A percentile compares a stretch with the other conserved stretches of the same genome.
phyloP scores from a whole-genome alignment of 352 stramenopile genomes.

The Phytophthora tubulina region DNA sequence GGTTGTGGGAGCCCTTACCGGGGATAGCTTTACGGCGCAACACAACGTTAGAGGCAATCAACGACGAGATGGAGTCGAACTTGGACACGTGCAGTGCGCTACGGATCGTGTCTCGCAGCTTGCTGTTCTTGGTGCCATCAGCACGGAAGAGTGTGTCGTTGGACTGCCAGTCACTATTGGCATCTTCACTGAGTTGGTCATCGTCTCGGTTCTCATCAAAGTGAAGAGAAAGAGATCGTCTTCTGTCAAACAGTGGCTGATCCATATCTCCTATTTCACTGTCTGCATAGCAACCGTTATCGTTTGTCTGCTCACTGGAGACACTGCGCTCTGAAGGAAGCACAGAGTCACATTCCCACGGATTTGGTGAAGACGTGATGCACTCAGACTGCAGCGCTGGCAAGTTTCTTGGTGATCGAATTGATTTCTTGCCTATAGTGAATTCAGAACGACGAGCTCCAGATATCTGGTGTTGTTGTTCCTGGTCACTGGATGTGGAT shows the following conservation, averaged over 20 bases:
- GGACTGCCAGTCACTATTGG: conserved; percentile 68
- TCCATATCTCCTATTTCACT: conserved; percentile 22
- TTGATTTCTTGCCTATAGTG: conserved; percentile 10
- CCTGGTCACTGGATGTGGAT: conserved; percentile 42
- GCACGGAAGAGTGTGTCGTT: conserved; percentile 89
- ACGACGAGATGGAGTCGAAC: conserved; percentile 92
- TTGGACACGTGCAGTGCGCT: conserved; percentile 84
- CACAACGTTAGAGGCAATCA: conserved; percentile 82
- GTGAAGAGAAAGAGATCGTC: conserved; percentile 19
- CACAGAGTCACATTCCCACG: conserved; percentile 78
- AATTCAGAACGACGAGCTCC: conserved; percentile 6
- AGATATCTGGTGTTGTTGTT: conserved; percentile 30
- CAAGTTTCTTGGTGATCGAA: conserved; percentile 30
- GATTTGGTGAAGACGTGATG: conserved; percentile 39
- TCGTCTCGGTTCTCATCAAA: conserved; percentile 29
- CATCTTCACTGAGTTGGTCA: conserved; percentile 32
- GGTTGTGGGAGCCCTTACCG: conserved; percentile 24
- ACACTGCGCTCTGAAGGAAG: conserved; percentile 57
- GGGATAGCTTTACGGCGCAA: conserved; percentile 62
- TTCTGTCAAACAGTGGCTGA: conserved; percentile 23
- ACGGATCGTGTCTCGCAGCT: conserved; percentile 86
- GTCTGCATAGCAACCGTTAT: conserved; percentile 18
- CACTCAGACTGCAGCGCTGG: conserved; percentile 48
- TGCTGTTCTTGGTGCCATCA: conserved; percentile 88
- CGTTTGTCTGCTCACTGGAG: conserved; percentile 52